These are phyloP conservation scores for Pyricularia sp. DNA, from an alignment of 2,329 filamentous ascomycete genomes.

Conservation along the genomic window DNA sequence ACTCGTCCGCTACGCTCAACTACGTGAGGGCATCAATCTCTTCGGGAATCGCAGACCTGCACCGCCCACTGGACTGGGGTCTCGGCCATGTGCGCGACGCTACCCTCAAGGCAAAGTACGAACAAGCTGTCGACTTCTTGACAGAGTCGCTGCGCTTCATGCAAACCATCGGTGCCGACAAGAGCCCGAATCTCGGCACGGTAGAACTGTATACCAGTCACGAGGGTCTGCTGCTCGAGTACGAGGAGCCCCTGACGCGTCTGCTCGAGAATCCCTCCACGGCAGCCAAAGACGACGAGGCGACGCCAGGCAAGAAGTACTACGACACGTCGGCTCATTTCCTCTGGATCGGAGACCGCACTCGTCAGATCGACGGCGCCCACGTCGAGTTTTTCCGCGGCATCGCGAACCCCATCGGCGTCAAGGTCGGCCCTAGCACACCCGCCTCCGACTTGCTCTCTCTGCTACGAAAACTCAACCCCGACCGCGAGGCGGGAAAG, in stretches of 20 bases:
- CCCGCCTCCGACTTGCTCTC: constrained; percentile 59
- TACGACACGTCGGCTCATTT: constrained; percentile 96
- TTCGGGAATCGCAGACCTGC: constrained; percentile 84
- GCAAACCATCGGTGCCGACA: constrained; percentile 82
- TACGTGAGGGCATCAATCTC: constrained; percentile 75
- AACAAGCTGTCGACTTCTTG: constrained; percentile 70
- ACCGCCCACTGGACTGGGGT: constrained; percentile 88
- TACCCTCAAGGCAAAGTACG: constrained; percentile 73
- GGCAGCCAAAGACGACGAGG: constrained; percentile 12
- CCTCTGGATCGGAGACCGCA: constrained; percentile 96
- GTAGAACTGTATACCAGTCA: constrained; percentile 94
- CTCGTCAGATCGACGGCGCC: constrained; percentile 79
- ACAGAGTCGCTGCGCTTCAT: constrained; percentile 90
- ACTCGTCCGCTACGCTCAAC: constrained; percentile 89
- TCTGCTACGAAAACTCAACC: constrained; percentile 79
- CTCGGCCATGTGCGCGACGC: constrained; percentile 83
- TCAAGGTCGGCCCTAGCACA: constrained; percentile 90
- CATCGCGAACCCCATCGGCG: constrained; percentile 87
- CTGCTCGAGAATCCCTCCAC: constrained; percentile 41
- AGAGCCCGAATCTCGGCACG: constrained; percentile 70
- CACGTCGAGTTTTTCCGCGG: constrained; percentile 98
- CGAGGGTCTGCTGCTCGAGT: constrained; percentile 86
- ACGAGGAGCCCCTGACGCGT: constrained; percentile 79
- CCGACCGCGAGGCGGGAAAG: constrained; percentile 69
- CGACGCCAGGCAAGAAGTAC: constrained; percentile 44